Conservation (phyloP, 768 basidiomycete genomes). For the Mycena filopes region DNA sequence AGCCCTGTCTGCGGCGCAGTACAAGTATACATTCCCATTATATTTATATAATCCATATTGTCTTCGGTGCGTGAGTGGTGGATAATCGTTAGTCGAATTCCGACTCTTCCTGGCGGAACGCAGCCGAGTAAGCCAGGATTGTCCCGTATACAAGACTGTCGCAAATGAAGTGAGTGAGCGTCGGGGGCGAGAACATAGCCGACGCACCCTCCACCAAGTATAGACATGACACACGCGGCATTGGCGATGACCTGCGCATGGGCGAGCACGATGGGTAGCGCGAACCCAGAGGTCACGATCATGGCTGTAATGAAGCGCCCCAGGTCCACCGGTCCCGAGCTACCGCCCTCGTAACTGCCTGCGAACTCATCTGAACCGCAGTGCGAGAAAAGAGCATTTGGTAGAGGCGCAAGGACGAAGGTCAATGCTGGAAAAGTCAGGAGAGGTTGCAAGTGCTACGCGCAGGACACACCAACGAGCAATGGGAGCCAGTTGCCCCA, state of each 20-base stretch:
- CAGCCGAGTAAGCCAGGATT: conserved; percentile 87
- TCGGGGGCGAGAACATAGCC: neutral
- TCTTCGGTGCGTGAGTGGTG: conserved; percentile 2
- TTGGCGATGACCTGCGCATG: conserved; percentile 90
- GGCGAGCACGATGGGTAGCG: conserved; percentile 90
- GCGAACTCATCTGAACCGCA: conserved; percentile 92
- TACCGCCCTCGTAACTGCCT: conserved; percentile 68
- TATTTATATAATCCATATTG: conserved; percentile 30
- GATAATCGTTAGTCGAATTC: conserved; percentile 70
- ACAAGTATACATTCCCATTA: conserved; percentile 29
- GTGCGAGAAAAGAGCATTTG: conserved; percentile 94
- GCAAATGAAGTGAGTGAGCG: conserved; percentile 10
- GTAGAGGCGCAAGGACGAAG: conserved; percentile 95
- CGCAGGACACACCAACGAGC: conserved; percentile 80
- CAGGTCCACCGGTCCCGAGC: conserved; percentile 80
- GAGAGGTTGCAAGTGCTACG: conserved; percentile 1
- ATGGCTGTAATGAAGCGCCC: conserved; percentile 94
- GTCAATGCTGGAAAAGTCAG: conserved; percentile 75
- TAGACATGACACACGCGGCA: conserved; percentile 93
- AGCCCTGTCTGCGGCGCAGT: conserved; percentile 20
- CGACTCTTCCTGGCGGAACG: conserved; percentile 84
- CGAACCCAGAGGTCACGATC: conserved; percentile 93
- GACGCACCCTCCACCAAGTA: conserved; percentile 89
- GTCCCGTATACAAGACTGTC: conserved; percentile 87
- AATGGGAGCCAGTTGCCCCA: conserved; percentile 98